Evolutionary conservation across 495 filamentous ascomycete genomes (phyloP).

Genomic region (Penicillium odoratum): DNA sequence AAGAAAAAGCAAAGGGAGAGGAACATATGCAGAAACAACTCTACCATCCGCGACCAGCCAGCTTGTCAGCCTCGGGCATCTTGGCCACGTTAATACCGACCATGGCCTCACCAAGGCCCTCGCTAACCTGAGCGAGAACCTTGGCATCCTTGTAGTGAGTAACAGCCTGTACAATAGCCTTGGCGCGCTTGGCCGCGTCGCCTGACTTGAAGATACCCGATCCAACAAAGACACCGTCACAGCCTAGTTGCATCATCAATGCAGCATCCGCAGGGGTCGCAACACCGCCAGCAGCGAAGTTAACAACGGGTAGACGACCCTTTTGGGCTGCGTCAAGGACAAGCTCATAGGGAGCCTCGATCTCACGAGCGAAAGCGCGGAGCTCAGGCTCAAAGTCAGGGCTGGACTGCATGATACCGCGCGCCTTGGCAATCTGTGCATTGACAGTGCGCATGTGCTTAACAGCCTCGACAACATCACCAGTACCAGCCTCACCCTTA

Average conservation of each 20-base stretch:
- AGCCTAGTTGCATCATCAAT: conserved; percentile 98
- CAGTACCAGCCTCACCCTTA: conserved; percentile 98
- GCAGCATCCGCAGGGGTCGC: conserved; percentile 96
- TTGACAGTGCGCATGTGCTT: conserved; percentile 93
- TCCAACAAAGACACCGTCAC: conserved; percentile 96
- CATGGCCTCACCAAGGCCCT: conserved; percentile 92
- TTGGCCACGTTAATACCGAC: conserved; percentile 81
- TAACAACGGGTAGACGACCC: conserved; percentile 89
- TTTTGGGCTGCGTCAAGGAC: conserved; percentile 84
- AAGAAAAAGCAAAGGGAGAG: neutral
- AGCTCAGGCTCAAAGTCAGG: conserved; percentile 72
- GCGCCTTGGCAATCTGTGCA: conserved; percentile 74
- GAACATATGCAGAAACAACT: conserved; percentile 5
- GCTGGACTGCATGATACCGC: conserved; percentile 57
- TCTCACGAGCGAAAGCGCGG: conserved; percentile 74
- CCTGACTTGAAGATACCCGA: conserved; percentile 97
- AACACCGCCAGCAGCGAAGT: conserved; percentile 97
- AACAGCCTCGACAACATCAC: conserved; percentile 95
- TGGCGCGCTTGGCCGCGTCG: conserved; percentile 80
- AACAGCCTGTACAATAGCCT: conserved; percentile 91
- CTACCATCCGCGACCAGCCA: conserved; percentile 88
- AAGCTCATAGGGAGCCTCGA: conserved; percentile 72
- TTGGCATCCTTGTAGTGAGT: conserved; percentile 86
- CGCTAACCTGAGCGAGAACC: conserved; percentile 82
- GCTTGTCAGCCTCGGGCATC: conserved; percentile 73